Base-by-base conservation (phyloP, 2,329 filamentous ascomycete species). In the Colletotrichum sp. region DNA sequence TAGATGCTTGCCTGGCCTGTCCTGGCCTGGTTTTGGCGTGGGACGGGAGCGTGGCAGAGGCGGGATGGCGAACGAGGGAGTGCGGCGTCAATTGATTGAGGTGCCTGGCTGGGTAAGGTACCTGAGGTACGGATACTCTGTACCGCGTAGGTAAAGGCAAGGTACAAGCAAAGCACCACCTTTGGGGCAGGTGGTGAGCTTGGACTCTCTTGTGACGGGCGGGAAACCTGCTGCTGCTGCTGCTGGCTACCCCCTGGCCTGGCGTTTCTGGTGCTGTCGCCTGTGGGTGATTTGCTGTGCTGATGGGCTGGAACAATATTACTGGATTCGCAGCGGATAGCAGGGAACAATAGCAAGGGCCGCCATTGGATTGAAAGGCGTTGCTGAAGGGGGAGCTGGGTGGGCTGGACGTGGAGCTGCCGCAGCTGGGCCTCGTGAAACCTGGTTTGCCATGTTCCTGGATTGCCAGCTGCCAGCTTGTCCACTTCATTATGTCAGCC, bases 171-270 rank as follows among this genome's bases (percentile, higher is more conserved):
- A 21, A 52, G 44, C 44, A 52, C 44, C n/a, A 52, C 44, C n/a
- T 52, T 70, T 70, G 68, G 68, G 68, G 68, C 68, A 70, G 69
- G 69, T 71, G 69, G 69, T 69, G 52, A 76, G 74, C 71, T 74
- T 74, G 71, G 71, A 69, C 73, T 68, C 69, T 26, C 26, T 60
- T 26, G 70, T 73, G 44, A 62, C 62, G 71, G 68, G 62, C 32
- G 36, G 72, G 68, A 70, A 52, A 71, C 36, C 32, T 49, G 44
- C 55, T 49, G 28, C 39, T 52, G 26, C 24, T 69, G 57, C 32
- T 65, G 63, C 28, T n/a, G 21, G 44, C 44, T 52, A 12, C 10
- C 44, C 44, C 44, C 44, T 52, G 44, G 44, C 44, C 44, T 52
- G 44, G n/a, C 44, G 44, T 52, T 52, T 52, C 63, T 66, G 26